Evolutionary conservation across 345 rosid species (phyloP), one percentile per base, ranked within the genome.

Genomic region (Eucalyptus pauciflora): DNA sequence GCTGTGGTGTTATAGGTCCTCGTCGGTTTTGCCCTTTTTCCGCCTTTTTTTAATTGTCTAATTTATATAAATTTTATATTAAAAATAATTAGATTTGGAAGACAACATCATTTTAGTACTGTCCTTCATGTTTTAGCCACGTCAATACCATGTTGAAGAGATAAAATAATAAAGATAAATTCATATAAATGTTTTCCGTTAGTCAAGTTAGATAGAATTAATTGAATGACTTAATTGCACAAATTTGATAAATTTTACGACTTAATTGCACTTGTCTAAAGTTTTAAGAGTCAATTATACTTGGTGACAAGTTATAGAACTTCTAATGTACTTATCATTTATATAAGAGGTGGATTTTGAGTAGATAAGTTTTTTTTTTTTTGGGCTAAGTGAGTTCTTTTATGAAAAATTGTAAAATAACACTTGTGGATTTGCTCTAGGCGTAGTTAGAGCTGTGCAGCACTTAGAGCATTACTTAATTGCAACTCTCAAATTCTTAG

Each of bases 181-280:
- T 56, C 62, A 22, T 25, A 25, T 24, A 2, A 56, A 4, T 0
- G 0, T 56, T 56, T 56, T 56, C 3, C 1, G 0, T 4, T 56
- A 56, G 2, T 25, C 1, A 1, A 10, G 6, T 56, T 56, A 56
- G 13, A 9, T 25, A 56, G 0, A 24, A 25, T 24, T 56, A 8
- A 56, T 0, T 9, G 13, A 56, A 56, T 56, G 29, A 56, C 0
- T 56, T 56, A 56, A 56, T 56, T 24, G 0, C 4, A 56, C 29
- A 4, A 56, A 56, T 56, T 56, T 25, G 6, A 56, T 56, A 24
- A 56, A 0, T 0, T 56, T 24, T 56, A 24, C 0, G 0, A 56
- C 6, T 56, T 56, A 1, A 22, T 56, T 24, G 3, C 13, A 56
- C 1, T 56, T 56, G 29, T 56, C 0, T 0, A 56, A 0, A 4